Evolutionary conservation across 768 basidiomycete genomes (phyloP), one percentile per base, ranked within the genome.

Genomic region (Boletellus ananas): DNA sequence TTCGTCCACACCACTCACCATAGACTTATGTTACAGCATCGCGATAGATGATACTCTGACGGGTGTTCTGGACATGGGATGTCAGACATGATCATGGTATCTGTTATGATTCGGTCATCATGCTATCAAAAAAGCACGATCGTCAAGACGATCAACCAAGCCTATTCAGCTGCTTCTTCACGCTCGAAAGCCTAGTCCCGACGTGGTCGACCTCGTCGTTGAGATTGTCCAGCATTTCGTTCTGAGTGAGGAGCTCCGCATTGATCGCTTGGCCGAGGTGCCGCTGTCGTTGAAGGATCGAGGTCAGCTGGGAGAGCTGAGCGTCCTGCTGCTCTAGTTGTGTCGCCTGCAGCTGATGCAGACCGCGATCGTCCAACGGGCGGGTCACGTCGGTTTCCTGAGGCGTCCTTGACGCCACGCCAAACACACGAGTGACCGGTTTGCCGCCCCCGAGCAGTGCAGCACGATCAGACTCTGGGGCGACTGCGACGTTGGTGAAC

Each of bases 221-320:
- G 53, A 98, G 71, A 64, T 83, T 80, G 63, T 96, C 91, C 60
- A 98, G 69, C 69, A 94, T 68, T 61, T 94, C 91, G 57, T 84
- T 94, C 66, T 98, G 95, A 52, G 81, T 69, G 11, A 74, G 76
- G 56, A 98, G 82, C 69, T 98, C 95, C 43, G 76, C 78, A 43
- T 80, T 78, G 51, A 98, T 96, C 8, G 91, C 92, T 50, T 87
- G 75, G 17, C 94, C 95, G 11, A 97, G 78, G 23, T 90, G 84
- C 62, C 84, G 78, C 69, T 97, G 94, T 34, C 94, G 79, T 58
- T 82, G 81, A 36, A 98, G 74, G 51, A 96, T 84, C 0, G 90
- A 79, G 1, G 89, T 85, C 41, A 98, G 72, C 57, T 86, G 79
- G 4, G 84, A 73, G n/a, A 95, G 73, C 59, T 94, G 87, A 27